These are phyloP conservation scores for Cladosporium sp. DNA, from an alignment of 2,329 filamentous ascomycete genomes.

Conservation along the genomic window DNA sequence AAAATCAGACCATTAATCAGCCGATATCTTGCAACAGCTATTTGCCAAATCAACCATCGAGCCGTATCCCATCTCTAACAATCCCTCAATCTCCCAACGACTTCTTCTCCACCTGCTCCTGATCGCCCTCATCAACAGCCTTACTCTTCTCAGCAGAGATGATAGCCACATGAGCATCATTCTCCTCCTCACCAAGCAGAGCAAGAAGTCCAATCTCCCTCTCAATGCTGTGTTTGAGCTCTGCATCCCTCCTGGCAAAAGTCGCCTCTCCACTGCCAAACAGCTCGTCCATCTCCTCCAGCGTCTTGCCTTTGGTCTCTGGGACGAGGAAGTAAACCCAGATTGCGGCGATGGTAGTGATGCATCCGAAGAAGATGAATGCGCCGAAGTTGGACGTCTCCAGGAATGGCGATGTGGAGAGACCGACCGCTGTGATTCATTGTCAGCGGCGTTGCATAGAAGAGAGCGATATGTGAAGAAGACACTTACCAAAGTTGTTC, in stretches of 20 bases:
- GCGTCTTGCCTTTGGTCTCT: constrained; percentile 19
- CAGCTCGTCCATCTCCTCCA: constrained; percentile 25
- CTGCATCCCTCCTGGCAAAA: background rate
- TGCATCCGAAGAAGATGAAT: background rate
- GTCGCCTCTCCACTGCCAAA: constrained; percentile 5
- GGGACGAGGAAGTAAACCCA: constrained; percentile 54
- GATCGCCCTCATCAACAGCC: background rate
- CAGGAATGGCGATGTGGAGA: background rate
- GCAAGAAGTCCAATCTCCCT: background rate
- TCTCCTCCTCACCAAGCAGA: background rate
- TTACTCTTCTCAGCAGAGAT: background rate
- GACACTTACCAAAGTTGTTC: constrained; percentile 19
- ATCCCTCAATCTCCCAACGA: background rate
- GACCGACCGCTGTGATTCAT: background rate
- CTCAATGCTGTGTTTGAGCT: background rate
- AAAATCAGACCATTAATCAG: no score
- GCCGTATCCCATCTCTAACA: background rate
- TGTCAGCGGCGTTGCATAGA: background rate
- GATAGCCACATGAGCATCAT: background rate
- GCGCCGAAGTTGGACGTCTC: background rate
- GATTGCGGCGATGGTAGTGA: background rate
- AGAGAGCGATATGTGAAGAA: background rate
- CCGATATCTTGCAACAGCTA: no score
- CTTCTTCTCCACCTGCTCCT: background rate
- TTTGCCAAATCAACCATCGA: background rate